Evolutionary conservation across 2,329 filamentous ascomycete species (phyloP).

Genomic region (Ilyonectria robusta): DNA sequence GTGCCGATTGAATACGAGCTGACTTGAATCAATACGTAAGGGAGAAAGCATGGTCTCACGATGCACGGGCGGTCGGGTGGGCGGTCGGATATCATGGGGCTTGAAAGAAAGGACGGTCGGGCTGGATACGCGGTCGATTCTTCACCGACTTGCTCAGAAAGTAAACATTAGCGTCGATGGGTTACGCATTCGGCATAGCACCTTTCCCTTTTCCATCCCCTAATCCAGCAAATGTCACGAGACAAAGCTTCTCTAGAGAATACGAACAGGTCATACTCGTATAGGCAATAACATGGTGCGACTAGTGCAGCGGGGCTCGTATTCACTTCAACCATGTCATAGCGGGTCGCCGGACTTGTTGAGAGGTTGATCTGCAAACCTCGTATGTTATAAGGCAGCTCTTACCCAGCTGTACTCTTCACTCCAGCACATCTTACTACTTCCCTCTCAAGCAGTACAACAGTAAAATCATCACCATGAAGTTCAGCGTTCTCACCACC

Average conservation of each 20-base stretch:
- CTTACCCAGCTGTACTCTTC: constrained; percentile 10
- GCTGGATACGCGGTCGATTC: not conserved
- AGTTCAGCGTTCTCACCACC: constrained; percentile 45
- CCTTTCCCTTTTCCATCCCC: constrained; percentile 9
- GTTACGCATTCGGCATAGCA: not conserved
- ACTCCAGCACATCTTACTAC: not conserved
- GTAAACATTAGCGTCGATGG: not conserved
- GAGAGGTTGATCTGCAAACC: constrained; percentile 7
- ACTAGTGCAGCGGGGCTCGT: constrained; percentile 22
- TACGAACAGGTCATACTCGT: constrained; percentile 23
- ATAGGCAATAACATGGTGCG: constrained; percentile 25
- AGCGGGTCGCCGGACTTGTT: constrained; percentile 9
- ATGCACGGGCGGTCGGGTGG: not conserved
- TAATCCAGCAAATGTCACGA: constrained; percentile 8
- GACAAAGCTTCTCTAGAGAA: constrained; percentile 17
- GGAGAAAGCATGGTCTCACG: not conserved
- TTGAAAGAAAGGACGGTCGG: not conserved
- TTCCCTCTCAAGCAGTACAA: constrained; percentile 14
- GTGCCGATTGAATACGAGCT: constrained; percentile 2
- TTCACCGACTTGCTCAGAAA: not conserved
- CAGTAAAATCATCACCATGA: constrained; percentile 45
- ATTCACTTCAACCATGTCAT: constrained; percentile 9
- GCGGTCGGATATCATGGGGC: not conserved
- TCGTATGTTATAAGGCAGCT: constrained; percentile 24
- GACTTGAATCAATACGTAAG: not conserved